Evolutionary conservation across 257 asterid species (phyloP), one percentile per base, ranked within the genome.

Genomic region (Penstemon eatonii): DNA sequence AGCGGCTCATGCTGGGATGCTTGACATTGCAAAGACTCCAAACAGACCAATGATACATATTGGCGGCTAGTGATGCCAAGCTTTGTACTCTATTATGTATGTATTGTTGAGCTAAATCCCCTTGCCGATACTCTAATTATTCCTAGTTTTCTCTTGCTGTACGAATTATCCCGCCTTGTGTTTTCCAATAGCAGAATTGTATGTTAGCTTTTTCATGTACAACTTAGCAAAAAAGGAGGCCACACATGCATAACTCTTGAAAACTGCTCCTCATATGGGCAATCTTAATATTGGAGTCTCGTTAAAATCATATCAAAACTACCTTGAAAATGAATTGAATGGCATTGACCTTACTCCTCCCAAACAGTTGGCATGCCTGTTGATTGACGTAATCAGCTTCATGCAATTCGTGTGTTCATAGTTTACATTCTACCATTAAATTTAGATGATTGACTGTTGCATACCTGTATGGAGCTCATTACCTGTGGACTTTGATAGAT

Each of bases 1-100:
- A 80, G 96, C 96, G 36, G 77, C 96, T 72, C 99, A 94, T 83
- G 96, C 97, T 69, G 96, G 97, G 76, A 91, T 94, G 97, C 81
- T 85, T 61, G 96, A 90, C 83, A 58, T 93, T 33, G 99, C 97
- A 57, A 88, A 85, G 78, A 93, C 96, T 8, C 96, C 92, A 58
- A 93, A 93, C 77, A 87, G 97, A 73, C 99, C 99, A 9, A 94
- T 91, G 99, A 83, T 89, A 75, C 99, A 89, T 70, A 94, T 94
- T 64, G 99, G 99, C 10, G 96, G 99, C 82, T 91, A 79, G 75
- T 63, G 56, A 45, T 62, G 45, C 40, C 37, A 66, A 43, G 46
- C 67, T 41, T n/a, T 64, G 56, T 61, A 42, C 68, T 65, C 15
- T 74, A 52, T 63, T 61, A 36, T 53, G 74, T 53, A 70, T 55